Conservation (phyloP, 2,329 filamentous ascomycete species). For the Aspergillus oerlinghausenensis region DNA sequence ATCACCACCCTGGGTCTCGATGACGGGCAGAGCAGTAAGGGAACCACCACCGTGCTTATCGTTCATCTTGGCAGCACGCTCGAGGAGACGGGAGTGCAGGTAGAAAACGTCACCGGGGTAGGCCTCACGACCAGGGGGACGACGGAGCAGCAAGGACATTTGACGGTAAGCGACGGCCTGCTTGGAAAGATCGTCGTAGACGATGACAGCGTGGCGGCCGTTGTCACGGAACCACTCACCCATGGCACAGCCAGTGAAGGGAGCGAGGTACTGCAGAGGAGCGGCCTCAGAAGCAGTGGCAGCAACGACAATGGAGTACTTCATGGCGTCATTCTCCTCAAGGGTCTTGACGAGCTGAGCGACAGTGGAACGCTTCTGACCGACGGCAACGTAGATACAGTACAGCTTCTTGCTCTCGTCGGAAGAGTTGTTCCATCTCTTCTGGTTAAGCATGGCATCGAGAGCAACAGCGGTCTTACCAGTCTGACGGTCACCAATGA, state of each 20-base stretch:
- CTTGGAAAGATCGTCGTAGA: constrained; percentile 96
- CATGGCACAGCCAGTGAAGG: constrained; percentile 72
- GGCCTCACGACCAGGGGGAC: constrained; percentile 97
- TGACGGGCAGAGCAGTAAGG: constrained; percentile 92
- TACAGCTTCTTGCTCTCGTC: constrained; percentile 99
- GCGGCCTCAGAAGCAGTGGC: constrained; percentile 97
- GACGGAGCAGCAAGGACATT: constrained; percentile 96
- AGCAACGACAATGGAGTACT: constrained; percentile 90
- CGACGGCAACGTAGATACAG: constrained; percentile 98
- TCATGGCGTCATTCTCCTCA: constrained; percentile 99
- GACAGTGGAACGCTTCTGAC: constrained; percentile 99
- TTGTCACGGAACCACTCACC: constrained; percentile 76
- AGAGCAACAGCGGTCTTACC: constrained; percentile 99
- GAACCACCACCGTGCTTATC: constrained; percentile 91
- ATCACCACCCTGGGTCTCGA: constrained; percentile 99
- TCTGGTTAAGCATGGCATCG: constrained; percentile 98
- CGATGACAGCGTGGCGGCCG: constrained; percentile 81
- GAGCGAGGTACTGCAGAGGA: constrained; percentile 88
- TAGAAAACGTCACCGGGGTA: constrained; percentile 99
- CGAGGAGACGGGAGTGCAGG: constrained; percentile 97
- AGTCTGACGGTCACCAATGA: constrained; percentile 99
- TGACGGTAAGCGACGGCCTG: constrained; percentile 98
- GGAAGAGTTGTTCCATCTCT: constrained; percentile 83
- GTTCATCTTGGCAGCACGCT: constrained; percentile 99
- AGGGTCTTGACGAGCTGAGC: constrained; percentile 99